A percentile compares a stretch with the other conserved stretches of the same genome.
Conservation (phyloP, 2,329 filamentous ascomycete genomes). For the Helminthosporium solani region DNA sequence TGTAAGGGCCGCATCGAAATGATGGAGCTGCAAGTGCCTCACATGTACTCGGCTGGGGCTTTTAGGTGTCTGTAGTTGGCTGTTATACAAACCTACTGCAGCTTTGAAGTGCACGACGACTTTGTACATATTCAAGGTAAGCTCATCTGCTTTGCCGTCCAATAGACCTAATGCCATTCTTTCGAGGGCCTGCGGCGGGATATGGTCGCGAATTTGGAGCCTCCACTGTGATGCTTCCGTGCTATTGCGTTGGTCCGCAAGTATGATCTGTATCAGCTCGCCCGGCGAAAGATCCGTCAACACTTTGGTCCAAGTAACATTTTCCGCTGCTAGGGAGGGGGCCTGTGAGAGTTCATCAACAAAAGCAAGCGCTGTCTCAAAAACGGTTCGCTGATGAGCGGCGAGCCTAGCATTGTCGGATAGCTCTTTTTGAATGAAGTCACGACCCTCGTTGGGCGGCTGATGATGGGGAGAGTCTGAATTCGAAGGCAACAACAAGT, state of each 20-base stretch:
- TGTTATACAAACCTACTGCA: conserved; percentile 24
- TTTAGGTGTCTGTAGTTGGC: conserved; percentile 23
- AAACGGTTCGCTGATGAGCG: conserved; percentile 28
- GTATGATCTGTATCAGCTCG: conserved; percentile 30
- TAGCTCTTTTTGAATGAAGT: conserved; percentile 31
- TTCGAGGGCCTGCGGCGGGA: conserved; percentile 33
- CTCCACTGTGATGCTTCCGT: conserved; percentile 16
- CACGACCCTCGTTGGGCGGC: conserved; percentile 25
- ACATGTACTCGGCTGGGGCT: conserved; percentile 28
- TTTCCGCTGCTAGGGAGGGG: conserved; percentile 22
- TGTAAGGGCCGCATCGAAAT: conserved; percentile 32
- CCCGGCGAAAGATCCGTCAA: conserved; percentile 26
- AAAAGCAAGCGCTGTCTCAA: conserved; percentile 33
- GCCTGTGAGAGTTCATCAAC: conserved; percentile 32
- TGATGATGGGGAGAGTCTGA: conserved; percentile 21
- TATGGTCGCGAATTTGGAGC: conserved; percentile 30
- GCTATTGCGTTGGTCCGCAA: conserved; percentile 23
- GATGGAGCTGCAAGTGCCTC: conserved; percentile 27
- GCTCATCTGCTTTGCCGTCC: conserved; percentile 30
- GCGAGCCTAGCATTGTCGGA: conserved; percentile 28
- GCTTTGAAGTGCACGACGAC: conserved; percentile 37
- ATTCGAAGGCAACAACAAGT: conserved; percentile 13
- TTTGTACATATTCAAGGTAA: conserved; percentile 31
- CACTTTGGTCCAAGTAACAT: conserved; percentile 14
- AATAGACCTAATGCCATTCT: conserved; percentile 31